These are phyloP conservation scores for Penicillium taxi DNA, from an alignment of 495 filamentous ascomycete genomes.

Conservation along the genomic window DNA sequence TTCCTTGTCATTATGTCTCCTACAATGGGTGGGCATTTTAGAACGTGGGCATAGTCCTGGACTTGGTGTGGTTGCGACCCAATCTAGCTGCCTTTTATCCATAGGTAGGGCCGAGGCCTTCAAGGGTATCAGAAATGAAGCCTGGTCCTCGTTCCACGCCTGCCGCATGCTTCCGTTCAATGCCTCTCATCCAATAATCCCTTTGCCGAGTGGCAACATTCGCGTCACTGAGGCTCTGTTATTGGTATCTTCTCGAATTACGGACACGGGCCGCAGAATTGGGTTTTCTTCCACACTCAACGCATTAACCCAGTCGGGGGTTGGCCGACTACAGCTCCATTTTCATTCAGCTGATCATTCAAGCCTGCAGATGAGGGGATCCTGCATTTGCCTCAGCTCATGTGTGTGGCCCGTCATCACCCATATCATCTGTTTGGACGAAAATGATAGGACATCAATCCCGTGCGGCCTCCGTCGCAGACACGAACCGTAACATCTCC, in stretches of 20 bases:
- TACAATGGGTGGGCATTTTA: slow-evolving; percentile 12
- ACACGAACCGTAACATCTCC: slow-evolving; percentile 37
- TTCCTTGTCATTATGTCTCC: slow-evolving; percentile 10
- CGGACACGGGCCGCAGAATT: slow-evolving; percentile 22
- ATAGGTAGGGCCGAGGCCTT: slow-evolving; percentile 4
- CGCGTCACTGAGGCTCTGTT: slow-evolving; percentile 24
- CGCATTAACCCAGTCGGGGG: slow-evolving; percentile 8
- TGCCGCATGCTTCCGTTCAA: slow-evolving; percentile 19
- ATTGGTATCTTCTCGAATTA: slow-evolving; percentile 28
- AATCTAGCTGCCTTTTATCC: slow-evolving; percentile 8
- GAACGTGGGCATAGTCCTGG: slow-evolving; percentile 7
- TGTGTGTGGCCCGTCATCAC: slow-evolving; percentile 35
- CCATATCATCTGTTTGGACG: slow-evolving; percentile 21
- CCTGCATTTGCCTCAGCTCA: slow-evolving; percentile 38
- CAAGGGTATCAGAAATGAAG: slow-evolving; percentile 17
- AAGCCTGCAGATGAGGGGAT: slow-evolving; percentile 38
- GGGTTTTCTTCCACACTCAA: slow-evolving; percentile 12
- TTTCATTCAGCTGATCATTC: slow-evolving; percentile 43
- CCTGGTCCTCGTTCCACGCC: slow-evolving; percentile 16
- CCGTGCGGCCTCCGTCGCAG: slow-evolving; percentile 30
- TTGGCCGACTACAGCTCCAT: slow-evolving; percentile 18
- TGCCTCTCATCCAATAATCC: slow-evolving; percentile 21
- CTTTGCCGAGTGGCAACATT: slow-evolving; percentile 17
- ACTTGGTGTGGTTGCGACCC: slow-evolving; percentile 24
- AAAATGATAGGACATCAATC: slow-evolving; percentile 34